Evolutionary conservation across 208 protist species (phyloP), one percentile per base, ranked within the genome.

Genomic region (Crithidia brevicula): DNA sequence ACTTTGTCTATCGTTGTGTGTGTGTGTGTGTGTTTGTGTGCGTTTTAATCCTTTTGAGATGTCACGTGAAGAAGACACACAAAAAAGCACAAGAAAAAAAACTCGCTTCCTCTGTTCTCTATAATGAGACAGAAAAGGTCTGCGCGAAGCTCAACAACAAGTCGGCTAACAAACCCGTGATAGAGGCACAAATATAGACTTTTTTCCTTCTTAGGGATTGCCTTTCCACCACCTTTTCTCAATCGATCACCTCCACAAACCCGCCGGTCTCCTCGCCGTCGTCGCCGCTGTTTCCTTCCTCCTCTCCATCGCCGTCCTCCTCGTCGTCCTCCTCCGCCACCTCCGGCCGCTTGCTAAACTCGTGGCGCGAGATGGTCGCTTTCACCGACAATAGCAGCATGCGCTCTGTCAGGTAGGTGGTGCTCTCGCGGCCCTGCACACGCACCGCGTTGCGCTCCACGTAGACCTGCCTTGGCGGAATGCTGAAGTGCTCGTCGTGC

Each of bases 311-410:
- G 4, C 62, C 54, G 27, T 67, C 38, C 1, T 31, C 47, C 0
- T 52, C 34, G 0, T 51, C 56, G 10, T 42, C 64, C 23, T 66
- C 53, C n/a, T 10, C 60, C 20, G 30, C 50, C 16, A 46, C 73
- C 16, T 43, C 43, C 18, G 52, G 27, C 27, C 42, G 33, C 31
- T 22, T 57, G 53, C 54, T 42, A 23, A 56, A 30, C 50, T 65
- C 49, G n/a, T 77, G 40, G 7, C n/a, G 40, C 27, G 63, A 59
- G 22, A 63, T 46, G 36, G 71, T 64, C 36, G 51, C 68, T 69
- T 79, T 76, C 6, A 89, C 54, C n/a, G 85, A 93, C 25, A 76
- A 75, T 22, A 96, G 81, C 51, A 94, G 83, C 67, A 96, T 75
- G 65, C 87, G 71, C 63, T 96, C 88, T 22, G 79, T 77, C 1